Conservation (phyloP, 2,329 filamentous ascomycete species). For the Pseudogymnoascus sp. region DNA sequence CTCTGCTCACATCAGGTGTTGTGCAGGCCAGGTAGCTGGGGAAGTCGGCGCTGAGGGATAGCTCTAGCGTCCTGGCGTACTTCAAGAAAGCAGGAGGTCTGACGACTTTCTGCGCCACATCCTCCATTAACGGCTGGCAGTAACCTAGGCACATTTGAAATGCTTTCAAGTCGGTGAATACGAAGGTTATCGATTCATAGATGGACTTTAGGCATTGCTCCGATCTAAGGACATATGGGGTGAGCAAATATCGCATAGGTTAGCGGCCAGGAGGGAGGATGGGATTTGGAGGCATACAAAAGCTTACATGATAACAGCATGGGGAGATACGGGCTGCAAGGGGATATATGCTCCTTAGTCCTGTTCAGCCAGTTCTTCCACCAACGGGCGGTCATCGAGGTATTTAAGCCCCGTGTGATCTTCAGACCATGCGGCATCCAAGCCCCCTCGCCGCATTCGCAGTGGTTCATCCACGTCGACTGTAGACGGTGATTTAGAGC, state of each 20-base stretch:
- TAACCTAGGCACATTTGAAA: not conserved
- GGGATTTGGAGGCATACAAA: not conserved
- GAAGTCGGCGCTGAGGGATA: not conserved
- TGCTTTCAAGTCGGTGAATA: not conserved
- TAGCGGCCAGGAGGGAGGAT: not conserved
- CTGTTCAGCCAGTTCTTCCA: not conserved
- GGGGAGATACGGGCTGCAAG: not conserved
- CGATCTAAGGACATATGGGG: not conserved
- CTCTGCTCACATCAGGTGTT: not conserved
- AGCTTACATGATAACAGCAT: not conserved
- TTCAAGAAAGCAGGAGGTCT: not conserved
- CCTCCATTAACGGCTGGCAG: not conserved
- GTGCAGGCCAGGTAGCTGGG: not conserved
- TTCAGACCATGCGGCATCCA: not conserved
- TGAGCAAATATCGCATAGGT: not conserved
- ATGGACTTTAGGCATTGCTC: not conserved
- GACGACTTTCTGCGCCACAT: not conserved
- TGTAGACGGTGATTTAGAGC: not conserved
- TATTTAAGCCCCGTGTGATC: not conserved
- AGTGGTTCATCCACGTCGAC: not conserved
- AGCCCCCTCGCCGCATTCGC: not conserved
- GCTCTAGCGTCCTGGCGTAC: not conserved
- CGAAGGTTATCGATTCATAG: not conserved
- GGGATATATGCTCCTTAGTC: not conserved
- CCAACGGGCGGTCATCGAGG: not conserved